Conservation (phyloP, 1,139 yeast genomes). For the Kodamaea plutei region DNA sequence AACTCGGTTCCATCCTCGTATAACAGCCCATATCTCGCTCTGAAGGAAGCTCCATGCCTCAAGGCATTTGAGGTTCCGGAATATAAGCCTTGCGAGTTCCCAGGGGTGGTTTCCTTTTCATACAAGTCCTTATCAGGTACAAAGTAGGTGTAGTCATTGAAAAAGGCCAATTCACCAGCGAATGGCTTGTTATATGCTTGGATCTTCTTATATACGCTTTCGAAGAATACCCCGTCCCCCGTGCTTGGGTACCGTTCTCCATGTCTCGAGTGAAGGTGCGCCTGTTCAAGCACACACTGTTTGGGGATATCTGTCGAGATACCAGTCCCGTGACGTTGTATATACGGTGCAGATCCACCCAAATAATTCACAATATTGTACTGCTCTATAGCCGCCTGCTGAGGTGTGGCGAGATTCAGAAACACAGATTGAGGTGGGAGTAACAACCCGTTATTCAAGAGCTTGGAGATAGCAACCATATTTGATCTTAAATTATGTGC, state of each 20-base stretch:
- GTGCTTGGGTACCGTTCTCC: conserved; percentile 36
- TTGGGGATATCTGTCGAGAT: conserved; percentile 31
- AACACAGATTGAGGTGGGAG: conserved; percentile 16
- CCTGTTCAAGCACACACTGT: conserved; percentile 32
- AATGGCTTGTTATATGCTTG: conserved; percentile 20
- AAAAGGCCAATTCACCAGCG: conserved; percentile 28
- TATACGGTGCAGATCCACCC: conserved; percentile 36
- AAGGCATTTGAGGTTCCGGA: conserved; percentile 19
- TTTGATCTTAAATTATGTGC: too few species aligned
- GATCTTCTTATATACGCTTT: conserved; percentile 20
- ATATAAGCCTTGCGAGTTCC: conserved; percentile 25
- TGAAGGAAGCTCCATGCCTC: conserved; percentile 17
- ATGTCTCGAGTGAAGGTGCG: conserved; percentile 33
- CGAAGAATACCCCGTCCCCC: conserved; percentile 21
- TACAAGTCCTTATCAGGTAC: conserved; percentile 16
- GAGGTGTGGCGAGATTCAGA: conserved; percentile 24
- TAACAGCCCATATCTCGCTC: conserved; percentile 14
- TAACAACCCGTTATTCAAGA: conserved; percentile 25
- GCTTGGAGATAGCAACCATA: conserved; percentile 31
- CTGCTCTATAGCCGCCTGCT: conserved; percentile 27
- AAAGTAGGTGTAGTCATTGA: conserved; percentile 32
- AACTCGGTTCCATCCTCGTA: conserved; percentile 14
- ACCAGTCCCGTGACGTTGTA: conserved; percentile 33
- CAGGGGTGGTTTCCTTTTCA: conserved; percentile 26
- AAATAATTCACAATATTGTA: conserved; percentile 29